These are phyloP conservation scores for Ganoderma lingzhi DNA, from an alignment of 1,284 basidiomycete genomes.

Conservation along the genomic window DNA sequence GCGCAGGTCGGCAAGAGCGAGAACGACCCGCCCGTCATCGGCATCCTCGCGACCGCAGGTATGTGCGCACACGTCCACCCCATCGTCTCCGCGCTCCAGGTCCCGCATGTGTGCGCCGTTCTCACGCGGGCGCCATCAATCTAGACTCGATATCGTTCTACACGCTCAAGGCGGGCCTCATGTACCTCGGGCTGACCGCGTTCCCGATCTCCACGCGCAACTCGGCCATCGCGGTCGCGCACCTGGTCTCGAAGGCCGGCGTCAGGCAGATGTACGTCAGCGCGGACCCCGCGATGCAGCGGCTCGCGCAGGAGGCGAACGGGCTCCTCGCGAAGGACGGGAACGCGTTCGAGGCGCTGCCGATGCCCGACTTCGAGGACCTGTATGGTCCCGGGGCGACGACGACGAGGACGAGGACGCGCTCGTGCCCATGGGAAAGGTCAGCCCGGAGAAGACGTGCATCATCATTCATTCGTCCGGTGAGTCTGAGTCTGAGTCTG, in stretches of 20 bases:
- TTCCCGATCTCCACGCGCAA: conserved; percentile 45
- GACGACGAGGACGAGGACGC: conserved; percentile 21
- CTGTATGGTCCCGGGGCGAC: conserved; percentile 22
- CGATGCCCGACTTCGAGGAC: conserved; percentile 25
- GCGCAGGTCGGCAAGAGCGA: conserved; percentile 20
- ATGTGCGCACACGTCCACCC: background rate
- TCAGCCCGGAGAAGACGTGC: conserved; percentile 30
- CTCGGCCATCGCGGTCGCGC: conserved; percentile 41
- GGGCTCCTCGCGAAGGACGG: conserved; percentile 28
- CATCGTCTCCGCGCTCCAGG: background rate
- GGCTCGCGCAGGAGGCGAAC: conserved; percentile 28
- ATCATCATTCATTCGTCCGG: conserved; percentile 45
- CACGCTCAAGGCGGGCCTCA: conserved; percentile 35
- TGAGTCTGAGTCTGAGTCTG: conserved; percentile 30
- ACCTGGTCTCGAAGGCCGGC: conserved; percentile 35
- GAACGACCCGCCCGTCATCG: conserved; percentile 34
- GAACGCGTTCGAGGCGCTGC: conserved; percentile 25
- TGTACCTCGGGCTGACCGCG: conserved; percentile 39
- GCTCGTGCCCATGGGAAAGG: conserved; percentile 27
- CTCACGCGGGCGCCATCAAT: background rate
- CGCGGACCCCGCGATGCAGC: conserved; percentile 33
- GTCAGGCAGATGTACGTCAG: conserved; percentile 32
- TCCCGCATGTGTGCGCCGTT: background rate
- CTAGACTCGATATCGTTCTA: conserved; percentile 38
- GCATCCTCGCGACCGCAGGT: conserved; percentile 39